phyloP scores from a whole-genome alignment of 139 green algal species.

The Tetraselmis chui region DNA sequence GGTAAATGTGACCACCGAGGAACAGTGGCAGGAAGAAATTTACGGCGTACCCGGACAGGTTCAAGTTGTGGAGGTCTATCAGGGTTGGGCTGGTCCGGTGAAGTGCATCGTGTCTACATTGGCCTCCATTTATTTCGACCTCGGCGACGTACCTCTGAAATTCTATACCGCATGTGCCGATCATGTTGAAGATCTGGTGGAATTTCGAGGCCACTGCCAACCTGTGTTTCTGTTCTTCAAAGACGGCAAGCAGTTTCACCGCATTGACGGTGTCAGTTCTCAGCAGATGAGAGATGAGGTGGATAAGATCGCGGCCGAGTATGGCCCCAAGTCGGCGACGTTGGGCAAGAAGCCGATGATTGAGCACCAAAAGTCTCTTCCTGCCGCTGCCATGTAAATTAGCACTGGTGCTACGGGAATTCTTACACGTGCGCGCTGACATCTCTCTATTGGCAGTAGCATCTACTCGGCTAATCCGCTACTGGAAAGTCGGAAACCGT shows the following conservation, averaged over 20 bases:
- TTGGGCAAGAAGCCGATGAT: not conserved
- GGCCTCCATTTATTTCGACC: not conserved
- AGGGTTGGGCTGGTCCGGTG: not conserved
- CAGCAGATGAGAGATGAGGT: not conserved
- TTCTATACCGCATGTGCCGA: not conserved
- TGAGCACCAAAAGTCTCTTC: not conserved
- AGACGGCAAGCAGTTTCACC: not conserved
- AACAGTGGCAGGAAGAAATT: not conserved
- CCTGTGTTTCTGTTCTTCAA: not conserved
- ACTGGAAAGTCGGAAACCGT: too few species aligned
- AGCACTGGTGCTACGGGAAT: not conserved
- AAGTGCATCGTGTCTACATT: not conserved
- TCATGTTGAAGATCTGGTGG: not conserved
- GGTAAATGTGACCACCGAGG: not conserved
- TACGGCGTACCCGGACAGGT: not conserved
- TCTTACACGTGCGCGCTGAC: too few species aligned
- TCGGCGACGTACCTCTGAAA: not conserved
- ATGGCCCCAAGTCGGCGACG: not conserved
- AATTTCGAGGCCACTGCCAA: not conserved
- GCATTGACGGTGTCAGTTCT: not conserved
- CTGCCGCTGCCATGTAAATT: not conserved
- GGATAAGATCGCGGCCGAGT: not conserved
- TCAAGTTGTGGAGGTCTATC: not conserved
- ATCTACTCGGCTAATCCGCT: too few species aligned
- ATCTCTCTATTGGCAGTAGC: too few species aligned